Base-by-base conservation (phyloP, 208 protist species). In the Wallacemonas collosoma region DNA sequence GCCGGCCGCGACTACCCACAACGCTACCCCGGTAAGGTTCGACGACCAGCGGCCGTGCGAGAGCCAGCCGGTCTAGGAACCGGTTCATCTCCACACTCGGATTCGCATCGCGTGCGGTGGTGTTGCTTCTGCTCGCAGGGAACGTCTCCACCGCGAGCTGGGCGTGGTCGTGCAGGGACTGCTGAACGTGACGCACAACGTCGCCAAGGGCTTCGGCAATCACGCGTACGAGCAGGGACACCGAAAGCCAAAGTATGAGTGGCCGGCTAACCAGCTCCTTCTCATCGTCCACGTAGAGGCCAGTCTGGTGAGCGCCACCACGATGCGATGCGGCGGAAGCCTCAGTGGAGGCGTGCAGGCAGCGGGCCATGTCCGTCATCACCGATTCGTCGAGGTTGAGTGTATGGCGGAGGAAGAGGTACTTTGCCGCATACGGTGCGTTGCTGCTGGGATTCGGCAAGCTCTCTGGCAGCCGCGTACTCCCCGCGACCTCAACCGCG, bases 331-430 rank as follows among this genome's bases (percentile, higher is more conserved):
- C 53, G 40, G 45, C 63, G 1, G 40, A 60, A 6, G 45, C 62
- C 40, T 41, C 17, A 48, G 55, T 35, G 12, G 72, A 55, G 45
- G 26, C 54, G 5, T 53, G 43, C 6, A 94, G 67, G 35, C 70
- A 63, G 2, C 48, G 65, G 1, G 77, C 77, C 68, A 89, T 71
- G 26, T 61, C 71, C 41, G 15, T 39, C 83, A 94, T 71, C 17
- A 79, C 50, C 3, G 45, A 48, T 53, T 78, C 80, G 56, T 87
- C 82, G 3, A 94, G 43, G 9, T 75, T 69, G 11, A 96, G 73
- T 15, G 89, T 93, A 65, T 93, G 81, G 55, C 81, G 88, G 7
- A 96, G 76, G 61, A 93, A 96, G 17, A 93, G 72, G 71, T 90
- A 94, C 80, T 93, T 94, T 47, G 82, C 71, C 38, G 86, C 83